Conservation (phyloP, 805 yeast genomes). For the Scheffersomyces coipomensis region DNA sequence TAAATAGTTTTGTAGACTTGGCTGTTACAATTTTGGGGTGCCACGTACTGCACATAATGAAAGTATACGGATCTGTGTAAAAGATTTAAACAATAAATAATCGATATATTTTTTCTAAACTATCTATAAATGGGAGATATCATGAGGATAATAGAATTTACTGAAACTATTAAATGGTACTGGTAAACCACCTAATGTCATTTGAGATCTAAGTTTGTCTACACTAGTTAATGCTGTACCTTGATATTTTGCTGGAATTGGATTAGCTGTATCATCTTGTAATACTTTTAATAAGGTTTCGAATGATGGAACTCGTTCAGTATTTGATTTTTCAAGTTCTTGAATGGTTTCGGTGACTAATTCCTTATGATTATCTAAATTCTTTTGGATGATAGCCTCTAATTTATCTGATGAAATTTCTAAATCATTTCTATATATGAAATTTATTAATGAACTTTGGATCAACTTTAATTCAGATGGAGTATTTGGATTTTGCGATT, state of each 20-base stretch:
- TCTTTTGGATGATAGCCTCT: slow-evolving; percentile 14
- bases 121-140: slow-evolving; percentile 17
- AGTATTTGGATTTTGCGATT: slow-evolving; percentile 44
- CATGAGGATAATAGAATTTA: slow-evolving; percentile 21
- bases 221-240: slow-evolving; percentile 46
- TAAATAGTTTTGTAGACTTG: no score
- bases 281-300: slow-evolving; percentile 12
- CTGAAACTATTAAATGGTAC: slow-evolving; percentile 40
- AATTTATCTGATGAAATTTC: slow-evolving; percentile 21
- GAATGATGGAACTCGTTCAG: neutral
- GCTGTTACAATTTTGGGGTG: no score
- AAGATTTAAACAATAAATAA: no score
- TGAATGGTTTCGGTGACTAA: slow-evolving; percentile 12
- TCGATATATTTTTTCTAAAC: no score
- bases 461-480: slow-evolving; percentile 16
- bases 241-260: slow-evolving; percentile 37
- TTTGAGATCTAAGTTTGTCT: slow-evolving; percentile 55
- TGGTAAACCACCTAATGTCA: slow-evolving; percentile 61
- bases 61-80: no score
- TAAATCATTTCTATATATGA: slow-evolving; percentile 17
- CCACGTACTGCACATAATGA: no score
- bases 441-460: slow-evolving; percentile 26
- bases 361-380: slow-evolving; percentile 20
- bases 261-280: slow-evolving; percentile 14
- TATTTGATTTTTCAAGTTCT: neutral